phyloP scores from a whole-genome alignment of 805 yeast genomes.

The Ogataea salicorniae region DNA sequence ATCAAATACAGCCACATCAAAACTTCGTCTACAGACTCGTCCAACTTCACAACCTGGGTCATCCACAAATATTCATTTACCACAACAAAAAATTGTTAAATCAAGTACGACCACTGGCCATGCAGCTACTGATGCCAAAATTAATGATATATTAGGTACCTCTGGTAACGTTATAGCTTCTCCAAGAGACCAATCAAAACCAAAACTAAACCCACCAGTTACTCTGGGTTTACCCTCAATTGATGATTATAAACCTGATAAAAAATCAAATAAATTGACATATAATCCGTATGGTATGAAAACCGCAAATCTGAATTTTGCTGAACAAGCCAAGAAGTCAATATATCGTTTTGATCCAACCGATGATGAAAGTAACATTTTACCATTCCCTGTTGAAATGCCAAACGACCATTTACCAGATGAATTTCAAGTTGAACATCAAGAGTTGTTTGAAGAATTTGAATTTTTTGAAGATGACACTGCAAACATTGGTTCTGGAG shows the following conservation, averaged over 20 bases:
- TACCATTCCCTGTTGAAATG: conserved; percentile 62
- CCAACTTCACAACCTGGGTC: not conserved
- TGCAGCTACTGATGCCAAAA: conserved; percentile 12
- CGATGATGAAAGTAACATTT: conserved; percentile 40
- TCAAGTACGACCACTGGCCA: conserved; percentile 9
- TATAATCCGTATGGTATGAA: conserved; percentile 65
- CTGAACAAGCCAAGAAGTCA: not conserved
- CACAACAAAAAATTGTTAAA: conserved; percentile 3
- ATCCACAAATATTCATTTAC: not conserved
- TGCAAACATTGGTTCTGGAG: conserved; percentile 65
- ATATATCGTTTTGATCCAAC: conserved; percentile 18
- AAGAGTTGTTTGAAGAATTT: conserved; percentile 54
- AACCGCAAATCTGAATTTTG: conserved; percentile 18
- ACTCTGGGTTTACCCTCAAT: conserved; percentile 29
- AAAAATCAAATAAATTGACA: conserved; percentile 35
- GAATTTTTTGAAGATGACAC: conserved; percentile 40
- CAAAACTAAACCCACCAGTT: conserved; percentile 3
- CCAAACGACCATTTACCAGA: conserved; percentile 66
- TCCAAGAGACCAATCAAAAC: conserved; percentile 16
- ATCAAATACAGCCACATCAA: no score
- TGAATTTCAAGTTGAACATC: conserved; percentile 46
- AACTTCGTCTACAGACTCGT: not conserved
- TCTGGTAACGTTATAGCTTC: conserved; percentile 21
- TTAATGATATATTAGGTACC: conserved; percentile 17
- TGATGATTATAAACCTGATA: conserved; percentile 18